Evolutionary conservation across 2,329 filamentous ascomycete genomes (phyloP).

Genomic region (Cytospora piceae): DNA sequence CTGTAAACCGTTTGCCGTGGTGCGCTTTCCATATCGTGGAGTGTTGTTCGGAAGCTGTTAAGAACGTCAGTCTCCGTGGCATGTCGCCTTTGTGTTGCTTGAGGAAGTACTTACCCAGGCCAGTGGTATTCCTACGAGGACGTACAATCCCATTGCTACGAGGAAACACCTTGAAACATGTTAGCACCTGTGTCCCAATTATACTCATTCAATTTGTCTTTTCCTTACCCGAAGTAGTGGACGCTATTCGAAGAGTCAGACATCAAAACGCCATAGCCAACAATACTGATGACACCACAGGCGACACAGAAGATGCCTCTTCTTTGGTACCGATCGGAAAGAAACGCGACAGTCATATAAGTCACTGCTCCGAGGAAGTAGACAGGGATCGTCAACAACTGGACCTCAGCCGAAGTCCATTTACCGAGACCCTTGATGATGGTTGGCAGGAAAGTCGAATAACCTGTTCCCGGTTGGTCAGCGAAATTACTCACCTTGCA

Average conservation of each 20-base stretch:
- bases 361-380: slow-evolving; percentile 73
- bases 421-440: slow-evolving; percentile 72
- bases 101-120: slow-evolving; percentile 49
- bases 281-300: slow-evolving; percentile 64
- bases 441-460: slow-evolving; percentile 76
- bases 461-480: slow-evolving; percentile 45
- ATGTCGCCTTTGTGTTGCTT: no score
- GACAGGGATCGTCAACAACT: slow-evolving; percentile 78
- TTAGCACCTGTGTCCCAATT: background rate
- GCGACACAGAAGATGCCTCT: slow-evolving; percentile 67
- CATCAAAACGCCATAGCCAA: slow-evolving; percentile 72
- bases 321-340: slow-evolving; percentile 69
- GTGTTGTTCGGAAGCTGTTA: slow-evolving; percentile 63
- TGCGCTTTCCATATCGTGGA: slow-evolving; percentile 76
- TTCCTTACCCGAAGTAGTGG: slow-evolving; percentile 65
- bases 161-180: slow-evolving; percentile 63
- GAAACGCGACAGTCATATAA: slow-evolving; percentile 67
- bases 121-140: slow-evolving; percentile 58
- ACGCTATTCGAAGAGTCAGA: slow-evolving; percentile 62
- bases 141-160: slow-evolving; percentile 74
- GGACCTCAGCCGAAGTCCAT: slow-evolving; percentile 68
- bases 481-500: background rate
- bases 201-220: background rate
- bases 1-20: slow-evolving; percentile 72
- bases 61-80: background rate